A percentile compares a stretch with the other conserved stretches of the same genome.
Conservation (phyloP, 2,329 filamentous ascomycete species). For the Mycosphaerella sp. region DNA sequence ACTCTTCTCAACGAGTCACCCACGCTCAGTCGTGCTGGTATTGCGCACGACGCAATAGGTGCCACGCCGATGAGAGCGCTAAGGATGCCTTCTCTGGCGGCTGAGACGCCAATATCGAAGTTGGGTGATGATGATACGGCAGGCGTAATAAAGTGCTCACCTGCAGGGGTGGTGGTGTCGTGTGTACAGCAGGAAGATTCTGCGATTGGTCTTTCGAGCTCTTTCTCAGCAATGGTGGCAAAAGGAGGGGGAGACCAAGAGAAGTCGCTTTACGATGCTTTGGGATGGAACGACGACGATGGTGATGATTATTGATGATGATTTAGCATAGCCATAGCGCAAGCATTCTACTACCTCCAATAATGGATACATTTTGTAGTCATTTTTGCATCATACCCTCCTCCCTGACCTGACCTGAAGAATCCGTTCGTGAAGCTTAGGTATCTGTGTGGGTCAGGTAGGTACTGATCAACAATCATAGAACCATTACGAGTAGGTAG, state of each 20-base stretch:
- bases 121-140: neutral
- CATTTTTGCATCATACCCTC: neutral
- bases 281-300: slow-evolving; percentile 44
- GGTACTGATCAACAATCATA: too few relatives aligned
- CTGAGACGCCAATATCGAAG: slow-evolving; percentile 9
- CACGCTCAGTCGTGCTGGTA: slow-evolving; percentile 13
- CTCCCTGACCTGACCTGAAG: neutral
- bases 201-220: slow-evolving; percentile 4
- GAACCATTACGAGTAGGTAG: too few relatives aligned
- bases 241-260: neutral
- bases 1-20: slow-evolving; percentile 21
- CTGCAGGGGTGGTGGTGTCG: neutral
- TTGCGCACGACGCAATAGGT: neutral
- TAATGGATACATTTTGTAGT: too few relatives aligned
- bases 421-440: neutral
- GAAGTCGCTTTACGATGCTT: slow-evolving; percentile 35
- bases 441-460: too few relatives aligned
- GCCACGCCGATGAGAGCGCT: slow-evolving; percentile 16
- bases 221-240: neutral
- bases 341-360: neutral
- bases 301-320: slow-evolving; percentile 26
- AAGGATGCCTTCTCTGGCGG: slow-evolving; percentile 16
- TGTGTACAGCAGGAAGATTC: slow-evolving; percentile 6
- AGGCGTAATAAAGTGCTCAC: neutral
- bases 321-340: neutral